These are phyloP conservation scores for Aethionema arabicum DNA, from an alignment of 345 rosid species.

Conservation along the genomic window DNA sequence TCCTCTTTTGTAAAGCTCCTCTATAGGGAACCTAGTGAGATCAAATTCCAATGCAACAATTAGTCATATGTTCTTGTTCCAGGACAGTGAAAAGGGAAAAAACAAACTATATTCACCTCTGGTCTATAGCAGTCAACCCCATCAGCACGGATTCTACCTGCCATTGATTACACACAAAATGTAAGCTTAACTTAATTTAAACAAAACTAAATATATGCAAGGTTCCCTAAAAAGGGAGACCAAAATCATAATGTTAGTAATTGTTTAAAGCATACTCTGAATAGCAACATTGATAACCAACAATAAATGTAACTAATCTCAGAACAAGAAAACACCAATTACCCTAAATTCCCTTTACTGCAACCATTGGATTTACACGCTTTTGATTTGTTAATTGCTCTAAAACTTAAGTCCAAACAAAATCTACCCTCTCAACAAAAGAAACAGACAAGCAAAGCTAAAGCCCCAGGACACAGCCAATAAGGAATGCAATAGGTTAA, in stretches of 20 bases:
- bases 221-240: background rate
- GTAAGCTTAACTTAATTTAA: background rate
- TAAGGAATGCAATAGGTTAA: background rate
- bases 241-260: background rate
- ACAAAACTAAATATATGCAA: conserved; percentile 15
- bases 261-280: background rate
- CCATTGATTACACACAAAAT: background rate
- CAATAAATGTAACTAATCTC: too few species aligned
- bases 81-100: background rate
- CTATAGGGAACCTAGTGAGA: conserved; percentile 43
- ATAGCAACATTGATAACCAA: background rate
- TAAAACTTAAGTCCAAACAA: conserved; percentile 10
- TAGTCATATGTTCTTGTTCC: background rate
- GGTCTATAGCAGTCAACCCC: conserved; percentile 37
- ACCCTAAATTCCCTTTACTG: background rate
- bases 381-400: background rate
- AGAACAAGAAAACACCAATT: background rate
- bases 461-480: background rate
- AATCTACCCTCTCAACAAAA: conserved; percentile 12
- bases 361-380: background rate
- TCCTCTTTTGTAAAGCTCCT: conserved; percentile 42
- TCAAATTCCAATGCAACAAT: background rate
- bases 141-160: conserved; percentile 42
- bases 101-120: conserved; percentile 39
- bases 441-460: conserved; percentile 6